Evolutionary conservation across 2,329 filamentous ascomycete species (phyloP).

Genomic region (Aureobasidium sp.): DNA sequence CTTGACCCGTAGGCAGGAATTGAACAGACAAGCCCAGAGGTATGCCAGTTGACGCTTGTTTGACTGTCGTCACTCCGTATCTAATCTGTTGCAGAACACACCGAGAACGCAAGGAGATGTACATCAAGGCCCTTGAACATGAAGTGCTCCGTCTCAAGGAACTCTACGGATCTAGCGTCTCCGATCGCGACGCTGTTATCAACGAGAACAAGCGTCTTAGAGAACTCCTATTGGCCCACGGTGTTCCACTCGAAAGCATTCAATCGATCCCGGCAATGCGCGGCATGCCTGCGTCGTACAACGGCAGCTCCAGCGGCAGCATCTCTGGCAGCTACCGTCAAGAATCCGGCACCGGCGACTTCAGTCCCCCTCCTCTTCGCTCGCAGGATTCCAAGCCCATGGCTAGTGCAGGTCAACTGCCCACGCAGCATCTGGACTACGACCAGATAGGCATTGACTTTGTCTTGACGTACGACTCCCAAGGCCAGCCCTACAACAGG

Average conservation of each 20-base stretch:
- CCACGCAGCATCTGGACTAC: slow-evolving; percentile 50
- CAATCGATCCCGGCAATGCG: slow-evolving; percentile 4
- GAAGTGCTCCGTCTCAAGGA: slow-evolving; percentile 86
- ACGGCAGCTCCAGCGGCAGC: slow-evolving; percentile 43
- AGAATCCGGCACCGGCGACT: slow-evolving; percentile 36
- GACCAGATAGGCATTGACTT: slow-evolving; percentile 83
- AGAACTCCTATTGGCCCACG: slow-evolving; percentile 49
- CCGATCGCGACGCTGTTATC: slow-evolving; percentile 65
- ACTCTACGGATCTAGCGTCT: slow-evolving; percentile 60
- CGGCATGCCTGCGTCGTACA: slow-evolving; percentile 24
- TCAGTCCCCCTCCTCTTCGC: slow-evolving; percentile 34
- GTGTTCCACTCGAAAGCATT: slow-evolving; percentile 45
- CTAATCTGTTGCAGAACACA: slow-evolving; percentile 60
- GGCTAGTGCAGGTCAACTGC: slow-evolving; percentile 18
- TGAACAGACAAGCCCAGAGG: slow-evolving; percentile 95
- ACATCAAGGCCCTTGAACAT: slow-evolving; percentile 88
- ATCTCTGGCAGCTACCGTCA: slow-evolving; percentile 53
- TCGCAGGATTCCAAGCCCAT: slow-evolving; percentile 12
- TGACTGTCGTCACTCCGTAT: slow-evolving; percentile 6
- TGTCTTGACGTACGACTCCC: slow-evolving; percentile 70
- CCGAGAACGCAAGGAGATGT: slow-evolving; percentile 90
- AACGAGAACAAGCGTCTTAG: slow-evolving; percentile 75
- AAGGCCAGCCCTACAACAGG: slow-evolving; percentile 22
- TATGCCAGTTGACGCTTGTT: slow-evolving; percentile 32
- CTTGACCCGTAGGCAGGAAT: slow-evolving; percentile 79